A percentile compares a stretch with the other conserved stretches of the same genome.
These are phyloP conservation scores for Mycena chlorophos DNA, from an alignment of 768 basidiomycete species.

Conservation along the genomic window DNA sequence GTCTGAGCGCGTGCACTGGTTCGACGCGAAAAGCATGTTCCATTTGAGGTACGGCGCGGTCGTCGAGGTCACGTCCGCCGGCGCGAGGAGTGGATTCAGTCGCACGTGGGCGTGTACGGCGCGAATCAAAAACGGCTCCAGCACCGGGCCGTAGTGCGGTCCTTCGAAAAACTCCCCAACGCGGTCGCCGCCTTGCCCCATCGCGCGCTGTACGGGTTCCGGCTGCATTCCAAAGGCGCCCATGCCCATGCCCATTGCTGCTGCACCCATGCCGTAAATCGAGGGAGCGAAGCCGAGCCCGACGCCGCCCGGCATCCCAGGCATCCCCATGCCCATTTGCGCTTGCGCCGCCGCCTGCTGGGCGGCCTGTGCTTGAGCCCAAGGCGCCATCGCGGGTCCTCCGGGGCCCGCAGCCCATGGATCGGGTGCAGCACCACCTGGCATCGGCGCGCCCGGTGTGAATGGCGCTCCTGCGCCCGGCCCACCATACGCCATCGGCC, in stretches of 20 bases:
- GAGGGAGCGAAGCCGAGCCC: not conserved
- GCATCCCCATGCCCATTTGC: constrained; percentile 13
- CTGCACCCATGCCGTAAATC: no score
- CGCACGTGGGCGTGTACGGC: constrained; percentile 47
- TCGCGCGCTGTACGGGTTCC: constrained; percentile 17
- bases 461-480: not conserved
- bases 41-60: constrained; percentile 59
- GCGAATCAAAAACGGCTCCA: constrained; percentile 57
- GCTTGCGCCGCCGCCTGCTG: constrained; percentile 13
- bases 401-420: constrained; percentile 11
- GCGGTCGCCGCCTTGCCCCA: constrained; percentile 20
- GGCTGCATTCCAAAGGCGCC: constrained; percentile 11
- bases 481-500: not conserved
- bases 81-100: constrained; percentile 64
- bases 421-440: no score
- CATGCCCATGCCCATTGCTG: constrained; percentile 9
- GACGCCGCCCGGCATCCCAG: constrained; percentile 5
- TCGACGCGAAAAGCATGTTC: constrained; percentile 72
- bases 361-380: constrained; percentile 13
- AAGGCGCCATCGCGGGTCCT: constrained; percentile 6
- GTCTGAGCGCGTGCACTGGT: constrained; percentile 60
- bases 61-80: constrained; percentile 37
- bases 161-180: constrained; percentile 19
- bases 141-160: constrained; percentile 57
- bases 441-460: constrained; percentile 9